A percentile compares a stretch with the other conserved stretches of the same genome.
Conservation (phyloP, 306 rosid genomes). For the Trifolium pratense region DNA sequence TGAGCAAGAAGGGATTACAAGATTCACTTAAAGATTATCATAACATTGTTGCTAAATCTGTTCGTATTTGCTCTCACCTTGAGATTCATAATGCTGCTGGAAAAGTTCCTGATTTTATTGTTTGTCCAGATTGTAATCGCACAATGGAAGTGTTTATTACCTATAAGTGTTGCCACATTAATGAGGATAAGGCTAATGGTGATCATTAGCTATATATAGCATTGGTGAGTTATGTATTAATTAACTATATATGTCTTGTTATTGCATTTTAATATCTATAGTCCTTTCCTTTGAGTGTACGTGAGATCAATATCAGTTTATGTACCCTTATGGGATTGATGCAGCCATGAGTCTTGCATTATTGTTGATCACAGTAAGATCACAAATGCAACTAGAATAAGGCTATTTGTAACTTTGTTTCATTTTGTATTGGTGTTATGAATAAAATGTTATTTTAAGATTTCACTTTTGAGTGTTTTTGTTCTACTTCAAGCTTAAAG, state of each 20-base stretch:
- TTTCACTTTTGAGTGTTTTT: neutral
- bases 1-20: conserved; percentile 42
- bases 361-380: conserved; percentile 7
- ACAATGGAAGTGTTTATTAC: conserved; percentile 60
- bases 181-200: conserved; percentile 8
- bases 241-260: too few relatives aligned
- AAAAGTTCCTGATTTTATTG: conserved; percentile 48
- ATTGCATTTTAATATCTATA: too few relatives aligned
- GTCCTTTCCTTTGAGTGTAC: too few relatives aligned
- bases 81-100: conserved; percentile 46
- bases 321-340: neutral
- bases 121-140: conserved; percentile 60
- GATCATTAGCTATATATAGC: too few relatives aligned
- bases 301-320: neutral
- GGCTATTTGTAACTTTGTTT: neutral
- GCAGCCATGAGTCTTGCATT: conserved; percentile 18
- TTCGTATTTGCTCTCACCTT: conserved; percentile 42
- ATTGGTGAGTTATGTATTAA: too few relatives aligned
- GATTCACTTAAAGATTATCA: conserved; percentile 30
- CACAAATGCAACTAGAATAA: conserved; percentile 20
- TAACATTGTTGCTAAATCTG: neutral
- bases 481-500: too few relatives aligned
- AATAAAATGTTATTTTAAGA: conserved; percentile 5
- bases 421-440: neutral
- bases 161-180: conserved; percentile 68